Percentiles rank a stretch among this genome's conserved stretches.
phyloP scores from a whole-genome alignment of 163 green algal genomes.

The Scenedesmus sp. region DNA sequence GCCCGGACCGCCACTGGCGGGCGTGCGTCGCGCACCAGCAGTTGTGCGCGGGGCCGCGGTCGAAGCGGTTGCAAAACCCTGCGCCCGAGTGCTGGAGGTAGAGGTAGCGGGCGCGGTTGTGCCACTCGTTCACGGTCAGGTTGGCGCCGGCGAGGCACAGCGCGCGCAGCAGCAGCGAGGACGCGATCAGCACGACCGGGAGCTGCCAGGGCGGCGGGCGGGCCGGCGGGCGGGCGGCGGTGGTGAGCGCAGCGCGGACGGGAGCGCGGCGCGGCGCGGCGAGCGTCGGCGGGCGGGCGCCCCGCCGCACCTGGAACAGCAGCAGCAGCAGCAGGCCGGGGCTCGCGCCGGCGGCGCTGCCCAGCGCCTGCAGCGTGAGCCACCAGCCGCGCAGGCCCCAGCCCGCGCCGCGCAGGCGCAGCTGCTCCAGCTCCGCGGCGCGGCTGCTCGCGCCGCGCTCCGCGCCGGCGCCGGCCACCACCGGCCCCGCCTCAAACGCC shows the following conservation, averaged over 20 bases:
- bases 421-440: slow-evolving; percentile 17
- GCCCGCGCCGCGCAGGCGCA: not conserved
- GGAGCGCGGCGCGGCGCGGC: too few species aligned
- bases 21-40: slow-evolving; percentile 19
- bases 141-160: slow-evolving; percentile 56
- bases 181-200: slow-evolving; percentile 8
- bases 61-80: slow-evolving; percentile 79
- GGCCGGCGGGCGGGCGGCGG: not conserved
- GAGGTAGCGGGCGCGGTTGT: slow-evolving; percentile 64
- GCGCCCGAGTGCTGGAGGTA: slow-evolving; percentile 62
- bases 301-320: slow-evolving; percentile 4
- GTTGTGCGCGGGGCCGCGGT: slow-evolving; percentile 54
- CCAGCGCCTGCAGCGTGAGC: not conserved
- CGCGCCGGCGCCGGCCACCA: not conserved
- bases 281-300: too few species aligned
- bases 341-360: not conserved
- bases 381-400: slow-evolving; percentile 3
- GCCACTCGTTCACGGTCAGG: slow-evolving; percentile 82
- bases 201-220: slow-evolving; percentile 3
- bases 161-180: slow-evolving; percentile 6
- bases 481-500: too few species aligned
- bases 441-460: not conserved
- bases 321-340: slow-evolving; percentile 30
- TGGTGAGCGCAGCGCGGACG: too few species aligned
- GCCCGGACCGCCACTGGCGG: not conserved